A percentile compares a stretch with the other conserved stretches of the same genome.
These are phyloP conservation scores for Arachnomyces sp. DNA, from an alignment of 2,329 filamentous ascomycete genomes.

Conservation along the genomic window DNA sequence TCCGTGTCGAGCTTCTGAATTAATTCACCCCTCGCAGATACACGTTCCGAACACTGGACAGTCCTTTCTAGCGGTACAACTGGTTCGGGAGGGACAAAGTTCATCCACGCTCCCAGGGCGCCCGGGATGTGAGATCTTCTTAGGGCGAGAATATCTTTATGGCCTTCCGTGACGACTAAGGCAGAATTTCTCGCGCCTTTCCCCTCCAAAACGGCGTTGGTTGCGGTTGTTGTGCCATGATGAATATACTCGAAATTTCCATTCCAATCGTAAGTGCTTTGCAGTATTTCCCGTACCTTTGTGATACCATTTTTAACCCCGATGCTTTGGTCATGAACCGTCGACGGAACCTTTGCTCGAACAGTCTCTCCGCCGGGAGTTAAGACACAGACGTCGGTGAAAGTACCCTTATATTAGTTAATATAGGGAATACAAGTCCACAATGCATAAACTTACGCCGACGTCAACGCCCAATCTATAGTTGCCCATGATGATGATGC, in stretches of 20 bases:
- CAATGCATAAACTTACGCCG: slow-evolving; percentile 12
- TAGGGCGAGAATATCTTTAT: slow-evolving; percentile 42
- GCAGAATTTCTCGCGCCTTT: slow-evolving; percentile 40
- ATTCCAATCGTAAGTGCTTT: slow-evolving; percentile 32
- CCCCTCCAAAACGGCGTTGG: slow-evolving; percentile 43
- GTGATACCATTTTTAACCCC: slow-evolving; percentile 39
- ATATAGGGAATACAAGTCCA: not conserved
- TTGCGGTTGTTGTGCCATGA: slow-evolving; percentile 43
- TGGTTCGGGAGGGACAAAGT: slow-evolving; percentile 40
- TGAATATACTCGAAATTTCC: slow-evolving; percentile 43
- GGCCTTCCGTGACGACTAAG: slow-evolving; percentile 41
- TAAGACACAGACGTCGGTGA: slow-evolving; percentile 43
- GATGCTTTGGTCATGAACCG: slow-evolving; percentile 39
- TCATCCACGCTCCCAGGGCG: slow-evolving; percentile 43
- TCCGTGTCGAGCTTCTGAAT: slow-evolving; percentile 33
- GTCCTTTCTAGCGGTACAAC: slow-evolving; percentile 42
- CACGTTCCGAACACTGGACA: slow-evolving; percentile 38
- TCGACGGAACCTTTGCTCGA: slow-evolving; percentile 40
- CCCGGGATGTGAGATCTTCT: slow-evolving; percentile 45
- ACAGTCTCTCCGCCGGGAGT: slow-evolving; percentile 37
- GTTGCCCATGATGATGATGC: slow-evolving; percentile 6
- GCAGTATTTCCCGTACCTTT: slow-evolving; percentile 33
- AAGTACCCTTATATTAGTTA: slow-evolving; percentile 29
- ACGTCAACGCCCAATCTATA: slow-evolving; percentile 21
- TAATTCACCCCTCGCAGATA: slow-evolving; percentile 35